Evolutionary conservation across 768 basidiomycete species (phyloP).

Genomic region (Mycena pura): DNA sequence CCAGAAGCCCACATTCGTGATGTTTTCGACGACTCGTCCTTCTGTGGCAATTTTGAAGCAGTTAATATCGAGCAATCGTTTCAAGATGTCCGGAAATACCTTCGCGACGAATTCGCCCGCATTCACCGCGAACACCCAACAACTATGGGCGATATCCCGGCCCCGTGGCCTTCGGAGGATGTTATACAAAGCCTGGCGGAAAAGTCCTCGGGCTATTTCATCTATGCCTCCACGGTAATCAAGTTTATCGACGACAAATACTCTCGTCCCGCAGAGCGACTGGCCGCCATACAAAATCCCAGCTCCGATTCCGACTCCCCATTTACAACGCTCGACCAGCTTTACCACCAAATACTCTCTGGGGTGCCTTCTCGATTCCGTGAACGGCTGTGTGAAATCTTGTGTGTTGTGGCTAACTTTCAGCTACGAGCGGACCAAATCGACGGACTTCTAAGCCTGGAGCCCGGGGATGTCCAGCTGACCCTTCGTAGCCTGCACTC

Average conservation of each 20-base stretch:
- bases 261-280: not conserved
- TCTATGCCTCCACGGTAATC: too few relatives aligned
- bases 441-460: not conserved
- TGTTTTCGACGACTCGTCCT: too few relatives aligned
- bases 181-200: too few relatives aligned
- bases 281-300: not conserved
- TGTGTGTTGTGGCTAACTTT: not conserved
- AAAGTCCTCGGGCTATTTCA: too few relatives aligned
- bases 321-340: not conserved
- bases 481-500: not conserved
- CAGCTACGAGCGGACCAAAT: not conserved
- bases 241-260: not conserved
- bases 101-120: not conserved
- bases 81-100: too few relatives aligned
- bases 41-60: too few relatives aligned
- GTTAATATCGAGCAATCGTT: too few relatives aligned
- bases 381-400: not conserved
- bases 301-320: not conserved
- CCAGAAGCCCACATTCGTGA: too few relatives aligned
- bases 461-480: not conserved
- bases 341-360: not conserved
- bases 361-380: not conserved
- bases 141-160: too few relatives aligned
- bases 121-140: not conserved
- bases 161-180: too few relatives aligned